Conservation (phyloP, 2,329 filamentous ascomycete species). For the Apiospora marii region DNA sequence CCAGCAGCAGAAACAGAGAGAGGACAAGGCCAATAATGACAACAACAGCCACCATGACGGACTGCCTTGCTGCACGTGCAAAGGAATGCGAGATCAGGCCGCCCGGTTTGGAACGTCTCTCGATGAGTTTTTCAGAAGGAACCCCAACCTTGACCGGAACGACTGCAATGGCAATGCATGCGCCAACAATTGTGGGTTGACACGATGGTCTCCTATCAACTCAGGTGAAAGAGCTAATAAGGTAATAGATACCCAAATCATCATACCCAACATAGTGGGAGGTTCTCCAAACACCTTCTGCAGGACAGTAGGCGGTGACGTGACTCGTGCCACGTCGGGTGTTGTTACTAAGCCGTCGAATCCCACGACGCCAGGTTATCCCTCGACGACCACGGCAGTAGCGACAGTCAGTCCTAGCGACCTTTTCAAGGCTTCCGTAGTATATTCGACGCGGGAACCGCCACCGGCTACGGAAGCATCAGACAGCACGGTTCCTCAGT, state of each 20-base stretch:
- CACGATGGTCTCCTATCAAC: background rate
- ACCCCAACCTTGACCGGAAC: background rate
- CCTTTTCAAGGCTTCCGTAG: background rate
- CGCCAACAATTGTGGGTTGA: background rate
- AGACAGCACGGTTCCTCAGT: background rate
- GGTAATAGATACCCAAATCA: background rate
- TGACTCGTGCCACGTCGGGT: background rate
- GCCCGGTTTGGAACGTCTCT: background rate
- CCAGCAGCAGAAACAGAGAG: background rate
- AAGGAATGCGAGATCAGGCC: background rate
- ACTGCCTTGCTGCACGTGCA: background rate
- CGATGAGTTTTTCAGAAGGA: background rate
- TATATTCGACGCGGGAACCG: background rate
- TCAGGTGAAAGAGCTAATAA: background rate
- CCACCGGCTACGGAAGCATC: background rate
- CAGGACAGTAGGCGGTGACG: background rate
- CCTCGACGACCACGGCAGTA: background rate
- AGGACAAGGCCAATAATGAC: background rate
- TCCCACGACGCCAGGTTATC: background rate
- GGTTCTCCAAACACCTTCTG: background rate
- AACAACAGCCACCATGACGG: background rate
- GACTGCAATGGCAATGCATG: background rate
- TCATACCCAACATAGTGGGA: background rate
- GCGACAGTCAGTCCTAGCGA: background rate
- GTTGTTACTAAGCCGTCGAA: background rate